Percentiles rank a stretch among this genome's conserved stretches.
phyloP scores from a whole-genome alignment of 148 eudicot genomes.

The Chenopodium quinoa region DNA sequence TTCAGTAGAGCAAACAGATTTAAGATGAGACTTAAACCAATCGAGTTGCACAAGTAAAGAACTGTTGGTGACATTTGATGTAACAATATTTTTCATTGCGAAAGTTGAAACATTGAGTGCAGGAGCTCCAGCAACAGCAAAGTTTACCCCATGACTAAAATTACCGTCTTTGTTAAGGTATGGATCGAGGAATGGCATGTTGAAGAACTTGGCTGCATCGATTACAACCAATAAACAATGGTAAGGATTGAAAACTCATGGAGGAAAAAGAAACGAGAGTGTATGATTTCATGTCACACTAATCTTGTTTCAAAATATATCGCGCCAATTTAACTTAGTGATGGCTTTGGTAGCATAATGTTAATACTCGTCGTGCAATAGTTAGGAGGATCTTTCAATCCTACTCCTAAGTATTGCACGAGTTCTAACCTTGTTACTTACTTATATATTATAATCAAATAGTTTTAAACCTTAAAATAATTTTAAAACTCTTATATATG shows the following conservation, averaged over 20 bases:
- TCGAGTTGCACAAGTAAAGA: conserved; percentile 19
- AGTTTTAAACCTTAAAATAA: too few species aligned
- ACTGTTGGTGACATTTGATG: conserved; percentile 5
- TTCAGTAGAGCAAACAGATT: conserved; percentile 9
- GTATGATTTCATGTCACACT: too few species aligned
- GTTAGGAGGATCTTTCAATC: too few species aligned
- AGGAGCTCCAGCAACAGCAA: conserved; percentile 17
- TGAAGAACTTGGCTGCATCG: background rate
- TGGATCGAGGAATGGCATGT: conserved; percentile 14
- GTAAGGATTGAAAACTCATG: too few species aligned
- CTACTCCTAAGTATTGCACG: too few species aligned
- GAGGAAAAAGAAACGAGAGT: too few species aligned
- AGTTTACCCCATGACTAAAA: conserved; percentile 25
- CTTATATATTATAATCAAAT: too few species aligned
- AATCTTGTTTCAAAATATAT: too few species aligned
- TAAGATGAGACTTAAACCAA: conserved; percentile 26
- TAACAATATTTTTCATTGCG: background rate
- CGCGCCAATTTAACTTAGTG: too few species aligned
- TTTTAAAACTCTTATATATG: background rate
- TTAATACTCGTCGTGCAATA: too few species aligned
- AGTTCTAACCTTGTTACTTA: too few species aligned
- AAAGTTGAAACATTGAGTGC: conserved; percentile 7
- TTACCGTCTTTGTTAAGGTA: conserved; percentile 22
- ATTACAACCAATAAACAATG: background rate
- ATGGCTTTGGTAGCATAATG: too few species aligned